These are phyloP conservation scores for Neurospora sp. DNA, from an alignment of 495 filamentous ascomycete genomes.

Conservation along the genomic window DNA sequence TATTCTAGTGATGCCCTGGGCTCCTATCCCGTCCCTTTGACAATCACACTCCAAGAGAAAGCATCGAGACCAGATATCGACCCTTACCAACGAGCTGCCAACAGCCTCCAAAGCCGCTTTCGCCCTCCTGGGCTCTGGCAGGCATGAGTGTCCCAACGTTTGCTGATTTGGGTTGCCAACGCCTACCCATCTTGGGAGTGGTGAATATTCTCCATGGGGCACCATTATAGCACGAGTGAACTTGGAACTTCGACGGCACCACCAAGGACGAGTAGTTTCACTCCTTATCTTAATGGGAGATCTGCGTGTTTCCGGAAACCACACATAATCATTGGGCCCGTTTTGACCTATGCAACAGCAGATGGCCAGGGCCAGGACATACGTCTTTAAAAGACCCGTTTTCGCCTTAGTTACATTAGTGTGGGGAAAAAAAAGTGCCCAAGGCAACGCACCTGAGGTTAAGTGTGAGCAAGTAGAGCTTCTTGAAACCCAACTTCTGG, in stretches of 20 bases:
- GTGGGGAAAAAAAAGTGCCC: neutral
- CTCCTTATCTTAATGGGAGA: constrained; percentile 13
- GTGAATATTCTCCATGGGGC: constrained; percentile 15
- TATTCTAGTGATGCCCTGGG: constrained; percentile 60
- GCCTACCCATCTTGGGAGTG: constrained; percentile 1
- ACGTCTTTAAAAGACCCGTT: neutral
- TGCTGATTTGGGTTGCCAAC: constrained; percentile 2
- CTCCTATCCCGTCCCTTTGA: constrained; percentile 56
- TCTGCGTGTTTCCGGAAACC: neutral
- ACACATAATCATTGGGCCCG: neutral
- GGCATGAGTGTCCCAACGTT: neutral
- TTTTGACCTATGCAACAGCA: neutral
- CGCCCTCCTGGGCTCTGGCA: neutral
- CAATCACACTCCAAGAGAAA: constrained; percentile 42
- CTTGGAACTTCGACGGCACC: constrained; percentile 15
- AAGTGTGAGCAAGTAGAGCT: neutral
- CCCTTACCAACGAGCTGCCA: neutral
- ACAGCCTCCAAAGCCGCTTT: neutral
- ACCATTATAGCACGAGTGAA: neutral
- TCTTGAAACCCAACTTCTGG: neutral
- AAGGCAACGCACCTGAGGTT: neutral
- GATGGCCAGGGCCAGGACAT: neutral
- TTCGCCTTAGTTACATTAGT: neutral
- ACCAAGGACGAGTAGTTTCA: constrained; percentile 71
- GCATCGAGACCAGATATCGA: constrained; percentile 1